phyloP scores from a whole-genome alignment of 2,329 filamentous ascomycete genomes.

The Macrophomina pseudophaseolina region DNA sequence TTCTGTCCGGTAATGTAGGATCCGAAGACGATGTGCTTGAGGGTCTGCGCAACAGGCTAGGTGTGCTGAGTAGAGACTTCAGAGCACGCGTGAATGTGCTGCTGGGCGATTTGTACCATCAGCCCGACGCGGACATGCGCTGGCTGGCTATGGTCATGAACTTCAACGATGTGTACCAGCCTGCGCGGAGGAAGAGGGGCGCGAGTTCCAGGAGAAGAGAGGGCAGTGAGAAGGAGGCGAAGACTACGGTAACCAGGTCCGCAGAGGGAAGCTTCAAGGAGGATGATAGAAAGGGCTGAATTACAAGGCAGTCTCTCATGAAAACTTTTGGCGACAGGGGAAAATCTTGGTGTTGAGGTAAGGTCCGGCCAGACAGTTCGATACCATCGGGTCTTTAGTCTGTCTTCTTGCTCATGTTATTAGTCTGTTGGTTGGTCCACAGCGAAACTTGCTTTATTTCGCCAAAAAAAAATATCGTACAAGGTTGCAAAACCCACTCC shows the following conservation, averaged over 20 bases:
- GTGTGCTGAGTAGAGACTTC: constrained; percentile 76
- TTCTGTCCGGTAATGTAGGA: constrained; percentile 44
- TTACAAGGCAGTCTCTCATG: too few species aligned
- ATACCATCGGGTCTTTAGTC: neutral
- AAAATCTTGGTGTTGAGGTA: constrained; percentile 11
- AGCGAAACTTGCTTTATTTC: neutral
- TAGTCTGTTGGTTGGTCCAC: neutral
- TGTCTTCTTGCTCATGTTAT: neutral
- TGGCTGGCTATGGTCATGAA: constrained; percentile 98
- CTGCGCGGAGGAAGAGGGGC: constrained; percentile 67
- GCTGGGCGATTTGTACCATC: constrained; percentile 87
- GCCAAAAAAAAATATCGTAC: neutral
- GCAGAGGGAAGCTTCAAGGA: constrained; percentile 17
- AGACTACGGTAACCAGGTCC: constrained; percentile 30
- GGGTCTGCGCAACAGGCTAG: constrained; percentile 74
- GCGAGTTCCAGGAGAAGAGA: constrained; percentile 36
- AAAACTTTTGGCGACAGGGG: neutral
- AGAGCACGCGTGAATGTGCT: constrained; percentile 76
- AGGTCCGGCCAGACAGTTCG: neutral
- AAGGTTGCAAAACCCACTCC: too few species aligned
- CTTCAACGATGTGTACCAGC: constrained; percentile 96
- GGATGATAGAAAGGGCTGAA: constrained; percentile 11
- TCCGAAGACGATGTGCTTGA: constrained; percentile 63
- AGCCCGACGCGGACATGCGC: constrained; percentile 92
- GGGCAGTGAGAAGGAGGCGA: constrained; percentile 37